Conservation (phyloP, 2,329 filamentous ascomycete species). For the Calonectria hawksworthii region DNA sequence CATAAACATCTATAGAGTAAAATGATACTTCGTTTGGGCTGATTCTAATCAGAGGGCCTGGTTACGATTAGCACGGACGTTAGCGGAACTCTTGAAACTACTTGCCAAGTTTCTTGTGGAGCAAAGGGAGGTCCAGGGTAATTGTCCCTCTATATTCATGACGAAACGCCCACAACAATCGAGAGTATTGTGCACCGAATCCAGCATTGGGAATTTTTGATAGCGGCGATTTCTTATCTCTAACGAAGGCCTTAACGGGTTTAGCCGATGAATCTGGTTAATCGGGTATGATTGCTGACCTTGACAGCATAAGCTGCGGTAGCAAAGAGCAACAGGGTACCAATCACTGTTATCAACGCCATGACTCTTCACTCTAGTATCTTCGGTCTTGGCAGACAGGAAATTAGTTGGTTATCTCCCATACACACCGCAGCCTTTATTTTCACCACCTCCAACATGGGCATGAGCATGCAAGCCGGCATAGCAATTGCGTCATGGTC, state of each 20-base stretch:
- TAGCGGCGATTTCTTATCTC: conserved; percentile 27
- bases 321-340: neutral
- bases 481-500: neutral
- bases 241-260: neutral
- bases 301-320: no score
- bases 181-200: conserved; percentile 36
- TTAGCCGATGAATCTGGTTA: neutral
- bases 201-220: conserved; percentile 38
- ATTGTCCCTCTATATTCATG: conserved; percentile 39
- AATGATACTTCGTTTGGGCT: conserved; percentile 44
- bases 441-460: neutral
- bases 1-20: conserved; percentile 44
- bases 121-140: conserved; percentile 37
- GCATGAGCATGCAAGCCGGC: conserved; percentile 2
- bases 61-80: neutral
- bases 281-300: neutral
- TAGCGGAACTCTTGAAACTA: neutral
- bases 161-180: conserved; percentile 41
- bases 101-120: conserved; percentile 40
- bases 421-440: neutral
- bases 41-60: conserved; percentile 41
- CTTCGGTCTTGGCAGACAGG: neutral
- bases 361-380: neutral
- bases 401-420: neutral
- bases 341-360: neutral